Conservation (phyloP, 2,329 filamentous ascomycete genomes). For the Aspergillus sp. region DNA sequence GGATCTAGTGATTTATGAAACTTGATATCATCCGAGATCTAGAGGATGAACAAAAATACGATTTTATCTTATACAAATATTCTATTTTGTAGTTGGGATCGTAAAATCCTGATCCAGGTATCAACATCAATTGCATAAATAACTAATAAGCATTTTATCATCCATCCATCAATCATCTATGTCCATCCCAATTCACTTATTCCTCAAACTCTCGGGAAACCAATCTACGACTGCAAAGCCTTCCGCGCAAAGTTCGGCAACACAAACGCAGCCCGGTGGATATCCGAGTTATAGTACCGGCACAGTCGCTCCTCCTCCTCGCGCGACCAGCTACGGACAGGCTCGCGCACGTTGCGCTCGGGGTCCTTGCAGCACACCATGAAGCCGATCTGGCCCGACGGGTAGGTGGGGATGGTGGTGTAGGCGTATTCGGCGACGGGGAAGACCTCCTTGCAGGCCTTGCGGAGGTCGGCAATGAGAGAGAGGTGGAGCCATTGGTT, state of each 20-base stretch:
- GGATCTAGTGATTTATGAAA: slow-evolving; percentile 4
- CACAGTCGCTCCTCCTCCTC: slow-evolving; percentile 91
- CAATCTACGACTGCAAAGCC: slow-evolving; percentile 39
- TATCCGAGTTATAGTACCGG: slow-evolving; percentile 95
- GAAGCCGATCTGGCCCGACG: slow-evolving; percentile 98
- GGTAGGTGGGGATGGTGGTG: slow-evolving; percentile 97
- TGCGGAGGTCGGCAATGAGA: slow-evolving; percentile 91
- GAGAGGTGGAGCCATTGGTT: slow-evolving; percentile 98
- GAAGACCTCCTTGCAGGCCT: slow-evolving; percentile 95
- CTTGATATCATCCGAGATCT: slow-evolving; percentile 7
- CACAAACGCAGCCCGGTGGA: slow-evolving; percentile 90
- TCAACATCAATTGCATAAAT: neutral
- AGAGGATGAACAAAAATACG: slow-evolving; percentile 6
- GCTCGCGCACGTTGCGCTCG: slow-evolving; percentile 73
- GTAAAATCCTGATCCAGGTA: slow-evolving; percentile 1
- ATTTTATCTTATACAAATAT: neutral
- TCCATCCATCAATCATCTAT: neutral
- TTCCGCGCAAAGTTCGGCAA: slow-evolving; percentile 90
- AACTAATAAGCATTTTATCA: neutral
- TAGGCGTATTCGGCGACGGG: slow-evolving; percentile 96
- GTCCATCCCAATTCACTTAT: neutral
- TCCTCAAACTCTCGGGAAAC: neutral
- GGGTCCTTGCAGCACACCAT: slow-evolving; percentile 99
- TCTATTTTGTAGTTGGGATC: neutral
- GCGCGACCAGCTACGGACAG: slow-evolving; percentile 68